phyloP scores from a whole-genome alignment of 192 early-diverging fungal species.

The Coemansia sp. region DNA sequence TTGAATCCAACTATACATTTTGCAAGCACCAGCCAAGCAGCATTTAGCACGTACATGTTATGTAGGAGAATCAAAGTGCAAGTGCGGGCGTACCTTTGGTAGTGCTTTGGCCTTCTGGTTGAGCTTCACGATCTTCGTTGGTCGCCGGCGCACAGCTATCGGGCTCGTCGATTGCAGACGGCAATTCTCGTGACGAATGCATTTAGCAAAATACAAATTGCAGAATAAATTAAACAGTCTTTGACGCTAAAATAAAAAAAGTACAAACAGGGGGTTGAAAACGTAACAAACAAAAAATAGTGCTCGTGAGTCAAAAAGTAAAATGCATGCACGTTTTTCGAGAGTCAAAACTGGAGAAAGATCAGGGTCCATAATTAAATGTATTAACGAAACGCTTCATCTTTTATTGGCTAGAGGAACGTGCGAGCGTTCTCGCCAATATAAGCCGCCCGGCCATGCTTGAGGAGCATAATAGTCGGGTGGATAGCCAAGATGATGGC shows the following conservation, averaged over 20 bases:
- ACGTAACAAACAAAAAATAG: too few relatives aligned
- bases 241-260: too few relatives aligned
- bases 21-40: neutral
- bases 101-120: slow-evolving; percentile 9
- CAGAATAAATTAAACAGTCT: neutral
- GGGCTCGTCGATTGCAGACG: neutral
- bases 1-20: slow-evolving; percentile 48
- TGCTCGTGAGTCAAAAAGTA: too few relatives aligned
- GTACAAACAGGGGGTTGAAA: too few relatives aligned
- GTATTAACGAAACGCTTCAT: too few relatives aligned
- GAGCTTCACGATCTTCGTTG: neutral
- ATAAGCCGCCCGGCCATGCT: slow-evolving; percentile 36
- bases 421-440: slow-evolving; percentile 25
- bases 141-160: neutral
- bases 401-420: slow-evolving; percentile 21
- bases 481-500: slow-evolving; percentile 35
- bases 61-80: neutral
- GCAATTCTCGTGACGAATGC: neutral
- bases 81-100: neutral
- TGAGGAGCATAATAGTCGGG: slow-evolving; percentile 28
- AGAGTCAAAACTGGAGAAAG: too few relatives aligned
- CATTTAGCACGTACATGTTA: neutral
- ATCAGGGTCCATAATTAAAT: too few relatives aligned
- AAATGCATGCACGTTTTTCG: too few relatives aligned
- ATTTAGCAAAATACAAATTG: slow-evolving; percentile 4